Base-by-base conservation (phyloP, 371 early-diverging fungal species). In the Lichtheimia hyalospora region DNA sequence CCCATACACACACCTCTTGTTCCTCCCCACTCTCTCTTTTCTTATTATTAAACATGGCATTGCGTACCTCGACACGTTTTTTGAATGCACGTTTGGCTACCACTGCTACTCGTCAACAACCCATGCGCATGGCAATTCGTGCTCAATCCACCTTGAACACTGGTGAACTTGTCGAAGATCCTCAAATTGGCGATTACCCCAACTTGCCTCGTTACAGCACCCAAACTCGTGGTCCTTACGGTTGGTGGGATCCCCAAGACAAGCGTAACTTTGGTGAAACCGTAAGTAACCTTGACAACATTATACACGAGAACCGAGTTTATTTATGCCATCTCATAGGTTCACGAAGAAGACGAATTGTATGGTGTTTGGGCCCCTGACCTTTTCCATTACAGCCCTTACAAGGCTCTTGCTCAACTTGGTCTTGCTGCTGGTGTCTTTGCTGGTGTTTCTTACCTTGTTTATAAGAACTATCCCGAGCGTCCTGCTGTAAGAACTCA, bases 141-240 rank as follows among this genome's bases (percentile, higher is more conserved):
- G 69, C 74, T 54, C 77, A 80, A 62, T 80, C 80, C n/a, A 80
- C 80, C 18, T 71, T 80, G 56, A 64, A 67, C 58, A 74, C 76
- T 10, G 76, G 78, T 28, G 73, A 77, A 61, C 59, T 70, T 18
- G 44, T 68, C 20, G 68, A 81, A 61, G 86, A 86, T 64, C 84
- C 86, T 51, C 86, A 86, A 70, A 83, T 86, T 64, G 86, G 86
- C 49, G 76, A 81, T 52, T 86, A 86, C 57, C 86, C 86, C 72
- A 84, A 86, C 71, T 65, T 86, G 70, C 86, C 86, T 58, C 81
- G 79, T 68, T 64, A 70, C 74, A 83, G 81, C 71, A 60, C 72
- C 56, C 84, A 86, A 66, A 66, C 73, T 51, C 84, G 86, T 66
- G 70, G 79, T 24, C 78, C 84, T 44, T 77, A 65, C 25, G 84